Evolutionary conservation across 1,284 basidiomycete genomes (phyloP), one percentile per base, ranked within the genome.

Genomic region (Ganoderma meredithae): DNA sequence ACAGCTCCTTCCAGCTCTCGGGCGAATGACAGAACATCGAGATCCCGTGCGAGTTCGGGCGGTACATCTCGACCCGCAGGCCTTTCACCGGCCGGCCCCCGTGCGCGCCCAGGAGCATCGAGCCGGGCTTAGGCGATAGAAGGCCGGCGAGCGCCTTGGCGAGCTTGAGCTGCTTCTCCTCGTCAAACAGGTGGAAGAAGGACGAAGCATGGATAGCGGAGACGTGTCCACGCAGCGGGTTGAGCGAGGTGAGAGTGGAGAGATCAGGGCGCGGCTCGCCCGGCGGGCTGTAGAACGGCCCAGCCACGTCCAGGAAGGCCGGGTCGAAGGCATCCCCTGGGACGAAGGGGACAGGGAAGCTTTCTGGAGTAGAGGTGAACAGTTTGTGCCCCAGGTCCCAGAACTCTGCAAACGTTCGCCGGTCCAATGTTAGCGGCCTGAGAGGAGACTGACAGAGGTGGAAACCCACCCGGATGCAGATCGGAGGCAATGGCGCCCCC

Each of bases 181-280:
- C 80, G 63, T 77, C 71, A 76, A 88, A 88, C 31, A 88, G 79
- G 72, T 88, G 86, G 77, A 88, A 88, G 74, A 88, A 82, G 0
- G 81, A 75, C 13, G 83, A 83, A 5, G 82, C 80, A 71, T 86
- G 82, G 40, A 88, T 84, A 15, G 80, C 84, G 12, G 84, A 82
- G 47, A 84, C 75, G 62, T 81, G 80, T 5, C 83, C 83, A 56
- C 79, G 81, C 0, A 88, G 80, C 1, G 82, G 81, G n/a, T 78
- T 84, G 47, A 88, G 79, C 15, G 77, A 78, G 5, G 73, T 81
- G 27, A 86, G 68, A 6, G 69, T 62, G 12, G 72, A 69, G 5
- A 86, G 75, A n/a, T 75, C 80, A 1, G 77, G 75, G 3, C 73
- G 66, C 1, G 73, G 72, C 0, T 71, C 72, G 0, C 71, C 65